Percentiles rank a stretch among this genome's conserved stretches.
Evolutionary conservation across 106 monocot species (phyloP).

Genomic region (Acanthochlamys bracteata): DNA sequence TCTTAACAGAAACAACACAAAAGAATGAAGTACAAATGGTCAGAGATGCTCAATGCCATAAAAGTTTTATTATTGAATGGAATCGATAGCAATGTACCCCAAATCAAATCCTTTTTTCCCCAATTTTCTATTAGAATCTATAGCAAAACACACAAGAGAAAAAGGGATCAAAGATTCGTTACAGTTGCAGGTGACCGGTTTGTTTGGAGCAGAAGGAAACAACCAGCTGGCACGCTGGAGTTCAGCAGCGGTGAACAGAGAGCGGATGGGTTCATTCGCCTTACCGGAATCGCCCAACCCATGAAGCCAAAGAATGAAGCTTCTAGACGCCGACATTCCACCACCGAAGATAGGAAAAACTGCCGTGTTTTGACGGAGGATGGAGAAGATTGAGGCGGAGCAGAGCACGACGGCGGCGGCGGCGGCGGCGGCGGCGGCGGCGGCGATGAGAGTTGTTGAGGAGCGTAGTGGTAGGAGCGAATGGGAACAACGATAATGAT

Average conservation of each 20-base stretch:
- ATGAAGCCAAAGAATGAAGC: conserved; percentile 78
- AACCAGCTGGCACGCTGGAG: conserved; percentile 50
- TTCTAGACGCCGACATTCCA: conserved; percentile 18
- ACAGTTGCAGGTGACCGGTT: conserved; percentile 78
- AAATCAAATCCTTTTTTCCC: no score
- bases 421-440: conserved; percentile 9
- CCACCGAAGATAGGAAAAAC: background rate
- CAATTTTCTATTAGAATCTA: no score
- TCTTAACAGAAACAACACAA: no score
- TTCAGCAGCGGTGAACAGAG: conserved; percentile 55
- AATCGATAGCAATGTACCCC: no score
- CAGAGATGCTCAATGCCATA: no score
- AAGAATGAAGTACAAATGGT: no score
- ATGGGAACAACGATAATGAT: no score
- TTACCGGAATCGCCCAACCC: conserved; percentile 74
- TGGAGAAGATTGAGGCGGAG: background rate
- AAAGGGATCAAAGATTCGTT: background rate
- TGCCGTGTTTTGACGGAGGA: background rate
- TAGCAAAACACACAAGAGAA: background rate
- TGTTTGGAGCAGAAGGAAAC: conserved; percentile 69
- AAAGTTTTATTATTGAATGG: no score
- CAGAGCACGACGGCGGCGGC: conserved; percentile 2
- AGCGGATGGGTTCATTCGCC: conserved; percentile 58
- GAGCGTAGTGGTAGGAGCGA: no score
- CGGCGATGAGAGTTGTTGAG: background rate